These are phyloP conservation scores for Leucaena leucocephala DNA, from an alignment of 306 rosid species.

Conservation along the genomic window DNA sequence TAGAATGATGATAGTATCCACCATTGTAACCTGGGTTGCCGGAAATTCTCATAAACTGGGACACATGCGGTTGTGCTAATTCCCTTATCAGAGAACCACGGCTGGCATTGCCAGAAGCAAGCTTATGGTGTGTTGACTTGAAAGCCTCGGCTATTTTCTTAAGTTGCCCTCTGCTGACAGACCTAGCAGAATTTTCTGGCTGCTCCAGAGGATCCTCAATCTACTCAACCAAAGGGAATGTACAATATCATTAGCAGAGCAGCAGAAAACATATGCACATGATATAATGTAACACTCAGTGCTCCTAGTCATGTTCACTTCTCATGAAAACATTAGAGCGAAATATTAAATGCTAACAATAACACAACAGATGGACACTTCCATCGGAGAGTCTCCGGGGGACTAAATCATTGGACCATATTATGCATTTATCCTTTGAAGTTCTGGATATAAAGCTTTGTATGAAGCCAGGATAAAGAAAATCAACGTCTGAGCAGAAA, in stretches of 20 bases:
- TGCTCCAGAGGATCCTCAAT: constrained; percentile 96
- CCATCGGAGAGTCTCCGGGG: neutral
- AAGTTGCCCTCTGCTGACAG: constrained; percentile 54
- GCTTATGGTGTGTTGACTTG: constrained; percentile 35
- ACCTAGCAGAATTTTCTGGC: constrained; percentile 71
- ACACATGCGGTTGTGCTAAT: constrained; percentile 51
- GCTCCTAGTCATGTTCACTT: neutral
- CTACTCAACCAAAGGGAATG: constrained; percentile 47
- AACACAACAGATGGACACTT: neutral
- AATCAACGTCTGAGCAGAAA: constrained; percentile 31
- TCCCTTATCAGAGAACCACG: constrained; percentile 44
- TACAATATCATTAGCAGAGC: constrained; percentile 37
- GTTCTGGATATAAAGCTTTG: neutral
- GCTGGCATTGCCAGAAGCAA: constrained; percentile 40
- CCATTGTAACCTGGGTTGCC: constrained; percentile 29
- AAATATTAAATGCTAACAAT: neutral
- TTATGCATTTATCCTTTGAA: neutral
- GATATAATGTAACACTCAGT: neutral
- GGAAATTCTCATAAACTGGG: constrained; percentile 26
- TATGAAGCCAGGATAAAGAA: neutral
- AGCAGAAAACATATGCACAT: constrained; percentile 11
- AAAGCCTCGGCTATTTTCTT: constrained; percentile 62
- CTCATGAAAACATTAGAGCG: neutral
- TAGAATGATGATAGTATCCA: constrained; percentile 31
- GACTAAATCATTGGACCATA: neutral